Evolutionary conservation across 805 yeast species (phyloP), one percentile per base, ranked within the genome.

Genomic region (Brettanomyces custersianus): DNA sequence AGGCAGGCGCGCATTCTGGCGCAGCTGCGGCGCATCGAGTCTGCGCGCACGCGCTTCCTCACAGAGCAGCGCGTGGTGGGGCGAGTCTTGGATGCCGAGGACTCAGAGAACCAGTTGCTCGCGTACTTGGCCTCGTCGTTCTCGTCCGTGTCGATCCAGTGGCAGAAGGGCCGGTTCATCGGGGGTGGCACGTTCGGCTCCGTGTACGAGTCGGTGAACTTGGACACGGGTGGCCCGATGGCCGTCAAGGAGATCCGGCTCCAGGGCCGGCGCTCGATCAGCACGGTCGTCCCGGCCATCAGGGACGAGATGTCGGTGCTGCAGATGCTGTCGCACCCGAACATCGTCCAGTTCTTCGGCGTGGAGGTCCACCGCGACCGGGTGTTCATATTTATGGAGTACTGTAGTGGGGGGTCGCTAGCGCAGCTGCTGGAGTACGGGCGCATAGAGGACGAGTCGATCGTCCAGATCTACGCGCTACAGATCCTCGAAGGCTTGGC

Each of bases 141-240:
- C 49, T 81, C 95, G 2, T 81, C 87, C 47, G 82, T 88, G 20
- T 80, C 96, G 1, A 86, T 92, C 43, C 77, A 95, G 58, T 92
- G 98, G 98, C 96, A 92, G 57, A 94, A 90, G 62, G 94, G 96
- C 32, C 75, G 79, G 42, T 85, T 78, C 50, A 74, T 92, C 49
- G 98, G 98, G 2, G 90, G 95, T 30, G 98, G 98, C 29, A 75
- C 96, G 0, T 92, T 90, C 66, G 98, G 98, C 5, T 77, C 82
- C 40, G 98, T 92, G 4, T 92, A 73, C 57, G 87, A 92, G 0
- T 95, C 96, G 0, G 79, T 85, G 17, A 87, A 90, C 52, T 70
- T 92, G 42, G 97, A 90, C 46, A 85, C 94, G 13, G 97, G 97
- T 54, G 94, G 88, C 35, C 80, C 88, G 3, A 78, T 92, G 82